Base-by-base conservation (phyloP, 2,329 filamentous ascomycete genomes). In the Penicillium sp. region DNA sequence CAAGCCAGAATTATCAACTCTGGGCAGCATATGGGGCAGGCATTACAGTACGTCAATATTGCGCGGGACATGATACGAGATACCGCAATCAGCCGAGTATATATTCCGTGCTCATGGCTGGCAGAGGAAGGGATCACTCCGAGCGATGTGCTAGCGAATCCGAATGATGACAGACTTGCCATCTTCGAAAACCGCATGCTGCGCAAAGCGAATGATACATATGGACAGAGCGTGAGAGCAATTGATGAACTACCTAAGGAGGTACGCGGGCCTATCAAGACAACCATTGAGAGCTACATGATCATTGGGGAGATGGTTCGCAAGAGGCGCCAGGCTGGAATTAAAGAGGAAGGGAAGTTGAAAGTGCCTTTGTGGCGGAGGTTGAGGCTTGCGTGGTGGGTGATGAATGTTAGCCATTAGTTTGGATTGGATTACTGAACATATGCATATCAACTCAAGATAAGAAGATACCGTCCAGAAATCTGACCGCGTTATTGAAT, bases 41-140 rank as follows among this genome's bases (percentile, higher is more conserved):
- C 88, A 1, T 74, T 91, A n/a, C 88, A 92, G 65, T 90, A 88
- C 63, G 83, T 89, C 64, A 92, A 91, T 65, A 90, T 92, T 57
- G 85, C 87, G 3, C 84, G 89, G 22, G 89, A 92, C 64, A 85
- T 91, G n/a, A 71, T 75, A 3, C 83, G 85, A 2, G 89, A 91
- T 63, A 86, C 88, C 0, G 73, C 75, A 14, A 83, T 89, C 33
- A 79, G 79, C 1, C 81, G 89, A 6, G 87, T 89, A 6, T 92
- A 92, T 67, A 73, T 91, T 4, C 89, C 89, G 0, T 76, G 77
- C 0, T 72, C 73, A 0, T 91, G 88, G 88, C 75, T 91, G 1
- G 75, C 79, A 37, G 81, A 85, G 50, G 79, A 80, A 50, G 80
- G 79, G 1, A 63, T 89, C 2, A 47, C 51, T 1, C 58, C 59